Evolutionary conservation across 108 stramenopile genomes (phyloP).

Genomic region (Skeletonema potamos): DNA sequence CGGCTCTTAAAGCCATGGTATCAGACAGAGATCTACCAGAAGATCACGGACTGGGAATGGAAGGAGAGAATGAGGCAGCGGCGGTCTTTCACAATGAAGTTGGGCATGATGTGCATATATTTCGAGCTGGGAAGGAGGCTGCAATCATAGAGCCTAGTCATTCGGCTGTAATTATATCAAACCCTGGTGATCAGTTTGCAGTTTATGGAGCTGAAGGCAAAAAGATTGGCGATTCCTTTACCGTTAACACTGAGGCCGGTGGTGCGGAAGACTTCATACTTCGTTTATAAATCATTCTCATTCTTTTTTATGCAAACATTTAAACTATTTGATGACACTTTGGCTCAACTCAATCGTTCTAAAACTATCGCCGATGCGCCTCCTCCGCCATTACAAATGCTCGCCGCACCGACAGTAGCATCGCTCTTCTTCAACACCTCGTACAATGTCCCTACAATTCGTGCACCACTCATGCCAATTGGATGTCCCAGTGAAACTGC

Average conservation of each 20-base stretch:
- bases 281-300: background rate
- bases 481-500: slow-evolving; percentile 96
- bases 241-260: background rate
- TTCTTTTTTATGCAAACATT: background rate
- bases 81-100: slow-evolving; percentile 39
- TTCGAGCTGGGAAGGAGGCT: slow-evolving; percentile 7
- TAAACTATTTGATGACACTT: background rate
- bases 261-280: slow-evolving; percentile 31
- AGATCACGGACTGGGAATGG: slow-evolving; percentile 37
- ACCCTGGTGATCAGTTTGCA: slow-evolving; percentile 27
- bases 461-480: slow-evolving; percentile 92
- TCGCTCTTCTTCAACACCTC: slow-evolving; percentile 85
- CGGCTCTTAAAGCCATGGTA: slow-evolving; percentile 24
- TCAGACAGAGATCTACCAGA: slow-evolving; percentile 35
- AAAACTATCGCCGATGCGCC: slow-evolving; percentile 95
- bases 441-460: slow-evolving; percentile 91
- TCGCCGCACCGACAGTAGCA: slow-evolving; percentile 89
- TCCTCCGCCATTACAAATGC: slow-evolving; percentile 98
- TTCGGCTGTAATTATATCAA: slow-evolving; percentile 23
- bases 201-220: slow-evolving; percentile 14
- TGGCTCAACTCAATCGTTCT: slow-evolving; percentile 75
- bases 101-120: slow-evolving; percentile 13
- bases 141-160: background rate
- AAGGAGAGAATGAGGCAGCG: slow-evolving; percentile 28
- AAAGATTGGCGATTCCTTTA: slow-evolving; percentile 1